These are phyloP conservation scores for Draba incana DNA, from an alignment of 345 rosid species.

Conservation along the genomic window DNA sequence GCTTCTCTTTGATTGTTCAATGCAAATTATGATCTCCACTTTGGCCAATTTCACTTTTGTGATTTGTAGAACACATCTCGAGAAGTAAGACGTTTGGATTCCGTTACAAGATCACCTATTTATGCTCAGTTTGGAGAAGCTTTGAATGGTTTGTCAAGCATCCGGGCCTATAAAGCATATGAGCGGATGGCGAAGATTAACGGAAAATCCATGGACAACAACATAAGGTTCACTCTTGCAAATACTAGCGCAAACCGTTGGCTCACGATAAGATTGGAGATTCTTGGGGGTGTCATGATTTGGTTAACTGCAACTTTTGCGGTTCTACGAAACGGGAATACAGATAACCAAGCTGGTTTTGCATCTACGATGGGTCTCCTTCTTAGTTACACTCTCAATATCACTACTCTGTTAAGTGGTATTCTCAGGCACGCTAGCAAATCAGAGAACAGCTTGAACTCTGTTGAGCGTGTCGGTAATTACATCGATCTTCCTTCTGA, in stretches of 20 bases:
- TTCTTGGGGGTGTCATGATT: conserved; percentile 91
- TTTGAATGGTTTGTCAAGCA: conserved; percentile 80
- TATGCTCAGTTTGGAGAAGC: conserved; percentile 99
- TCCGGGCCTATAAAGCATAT: conserved; percentile 91
- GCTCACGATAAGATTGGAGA: conserved; percentile 82
- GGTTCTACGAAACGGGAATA: conserved; percentile 70
- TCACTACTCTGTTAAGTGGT: conserved; percentile 71
- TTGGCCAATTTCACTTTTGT: conserved; percentile 13
- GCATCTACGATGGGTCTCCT: conserved; percentile 96
- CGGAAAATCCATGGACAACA: conserved; percentile 90
- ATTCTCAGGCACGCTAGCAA: conserved; percentile 87
- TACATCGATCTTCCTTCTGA: conserved; percentile 88
- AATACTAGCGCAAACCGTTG: conserved; percentile 82
- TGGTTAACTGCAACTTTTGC: conserved; percentile 92
- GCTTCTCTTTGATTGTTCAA: background rate
- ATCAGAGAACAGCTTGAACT: conserved; percentile 93
- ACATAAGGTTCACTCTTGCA: conserved; percentile 85
- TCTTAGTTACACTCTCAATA: conserved; percentile 85
- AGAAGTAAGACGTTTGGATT: conserved; percentile 91
- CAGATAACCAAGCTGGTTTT: conserved; percentile 64
- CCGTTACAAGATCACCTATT: conserved; percentile 82
- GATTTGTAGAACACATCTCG: conserved; percentile 78
- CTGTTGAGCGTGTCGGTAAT: conserved; percentile 88
- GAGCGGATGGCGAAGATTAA: conserved; percentile 75
- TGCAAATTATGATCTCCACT: background rate